Evolutionary conservation across 768 basidiomycete genomes (phyloP).

Genomic region (Suillus americanus): DNA sequence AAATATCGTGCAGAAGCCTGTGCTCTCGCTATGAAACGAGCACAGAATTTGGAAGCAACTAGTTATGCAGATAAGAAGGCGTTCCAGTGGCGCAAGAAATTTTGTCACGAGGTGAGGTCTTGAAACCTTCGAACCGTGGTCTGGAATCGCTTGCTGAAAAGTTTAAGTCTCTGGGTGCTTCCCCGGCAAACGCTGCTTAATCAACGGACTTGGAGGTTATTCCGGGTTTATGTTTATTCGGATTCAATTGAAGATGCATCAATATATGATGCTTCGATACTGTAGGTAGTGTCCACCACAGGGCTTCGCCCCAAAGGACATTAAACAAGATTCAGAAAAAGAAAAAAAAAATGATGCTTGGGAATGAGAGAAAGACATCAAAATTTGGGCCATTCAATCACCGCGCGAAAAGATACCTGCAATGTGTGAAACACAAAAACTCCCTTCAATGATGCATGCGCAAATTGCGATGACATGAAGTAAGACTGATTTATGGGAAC

Average conservation of each 20-base stretch:
- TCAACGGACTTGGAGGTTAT: not conserved
- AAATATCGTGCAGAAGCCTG: conserved; percentile 57
- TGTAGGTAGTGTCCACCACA: too few species aligned
- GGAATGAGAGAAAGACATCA: not conserved
- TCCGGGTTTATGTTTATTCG: not conserved
- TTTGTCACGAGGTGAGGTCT: conserved; percentile 47
- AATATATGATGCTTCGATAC: not conserved
- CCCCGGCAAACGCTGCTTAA: not conserved
- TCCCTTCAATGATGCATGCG: too few species aligned
- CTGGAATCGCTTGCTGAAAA: not conserved
- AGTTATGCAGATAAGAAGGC: conserved; percentile 40
- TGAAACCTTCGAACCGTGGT: not conserved
- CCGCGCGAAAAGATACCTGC: not conserved
- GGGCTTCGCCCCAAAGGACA: too few species aligned
- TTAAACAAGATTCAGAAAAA: too few species aligned
- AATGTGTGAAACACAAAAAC: too few species aligned
- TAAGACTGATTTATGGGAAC: not conserved
- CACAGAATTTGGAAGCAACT: conserved; percentile 30
- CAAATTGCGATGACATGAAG: not conserved
- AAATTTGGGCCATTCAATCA: not conserved
- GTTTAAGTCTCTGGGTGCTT: not conserved
- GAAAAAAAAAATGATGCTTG: not conserved
- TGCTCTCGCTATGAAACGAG: conserved; percentile 44
- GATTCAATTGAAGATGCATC: not conserved
- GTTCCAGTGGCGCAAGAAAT: conserved; percentile 55